Evolutionary conservation across 192 early-diverging fungal genomes (phyloP).

Genomic region (Chytriomyces sp.): DNA sequence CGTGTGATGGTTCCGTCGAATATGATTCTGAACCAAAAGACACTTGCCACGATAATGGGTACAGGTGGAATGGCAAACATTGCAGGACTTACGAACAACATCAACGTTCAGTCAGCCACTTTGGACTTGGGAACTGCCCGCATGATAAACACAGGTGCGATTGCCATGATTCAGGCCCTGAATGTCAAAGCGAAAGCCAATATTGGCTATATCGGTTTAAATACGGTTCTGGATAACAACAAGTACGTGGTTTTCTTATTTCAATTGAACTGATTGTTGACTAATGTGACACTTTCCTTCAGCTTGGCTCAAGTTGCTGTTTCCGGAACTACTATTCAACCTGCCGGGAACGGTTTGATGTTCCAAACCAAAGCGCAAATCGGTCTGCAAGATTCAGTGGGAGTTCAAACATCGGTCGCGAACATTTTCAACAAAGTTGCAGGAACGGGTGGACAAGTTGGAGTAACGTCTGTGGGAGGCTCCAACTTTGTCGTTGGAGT

Average conservation of each 20-base stretch:
- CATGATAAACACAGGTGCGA: slow-evolving; percentile 3
- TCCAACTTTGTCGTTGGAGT: slow-evolving; percentile 6
- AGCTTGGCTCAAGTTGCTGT: neutral
- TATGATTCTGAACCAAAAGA: neutral
- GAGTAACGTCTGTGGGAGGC: neutral
- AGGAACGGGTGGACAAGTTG: neutral
- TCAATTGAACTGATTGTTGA: neutral
- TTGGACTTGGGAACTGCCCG: neutral
- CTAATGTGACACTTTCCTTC: slow-evolving; percentile 1
- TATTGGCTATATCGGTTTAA: slow-evolving; percentile 9
- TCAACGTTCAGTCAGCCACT: neutral
- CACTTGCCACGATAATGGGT: neutral
- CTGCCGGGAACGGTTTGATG: neutral
- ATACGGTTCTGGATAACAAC: neutral
- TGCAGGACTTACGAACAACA: neutral
- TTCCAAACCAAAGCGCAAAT: neutral
- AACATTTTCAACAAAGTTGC: neutral
- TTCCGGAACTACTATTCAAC: neutral
- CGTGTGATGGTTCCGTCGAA: slow-evolving; percentile 17
- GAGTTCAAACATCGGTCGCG: neutral
- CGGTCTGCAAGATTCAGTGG: neutral
- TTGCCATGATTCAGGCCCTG: neutral
- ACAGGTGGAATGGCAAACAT: neutral
- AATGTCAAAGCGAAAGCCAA: neutral
- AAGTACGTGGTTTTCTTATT: neutral